Evolutionary conservation across 345 rosid species (phyloP), one percentile per base, ranked within the genome.

Genomic region (Noccaea bulbosa): DNA sequence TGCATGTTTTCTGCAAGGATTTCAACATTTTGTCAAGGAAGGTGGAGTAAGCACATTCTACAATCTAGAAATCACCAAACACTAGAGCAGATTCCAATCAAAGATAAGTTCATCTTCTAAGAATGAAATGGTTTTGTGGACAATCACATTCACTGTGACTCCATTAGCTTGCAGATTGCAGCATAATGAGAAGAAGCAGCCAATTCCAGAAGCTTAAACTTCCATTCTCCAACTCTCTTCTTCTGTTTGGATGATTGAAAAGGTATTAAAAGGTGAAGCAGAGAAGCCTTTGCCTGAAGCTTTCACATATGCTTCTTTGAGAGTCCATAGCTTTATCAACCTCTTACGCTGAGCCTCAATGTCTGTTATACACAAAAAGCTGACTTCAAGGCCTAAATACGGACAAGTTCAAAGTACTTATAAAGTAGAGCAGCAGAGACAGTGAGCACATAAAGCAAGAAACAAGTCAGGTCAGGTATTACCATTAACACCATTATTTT

Each of bases 401-500:
- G 38, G 53, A n/a, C 33, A 62, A 51, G 30, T 3, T 59, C 1
- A 17, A 17, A 17, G 20, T 17, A 17, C 1, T 17, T 17, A 17
- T 17, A 17, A 17, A 17, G 20, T 17, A 58, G 4, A 49, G 16
- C 6, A 45, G 59, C 34, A 45, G 20, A 52, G 16, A 45, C 48
- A 52, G 56, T 50, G 70, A 44, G 53, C 24, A 24, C 30, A 65
- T 0, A 65, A 49, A 62, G 67, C 38, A 65, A 65, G 65, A 70
- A 73, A 56, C 30, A 70, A 65, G 48, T 44, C 33, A 69, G 11
- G 53, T 6, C 12, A 62, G 51, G 16, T 40, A 43, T 83, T 87
- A 74, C 98, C 99, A 77, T 94, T 94, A 62, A 94, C 92, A 38
- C 98, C 99, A 73, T 91, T 91, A 89, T 94, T 76, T 86, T 88